phyloP scores from a whole-genome alignment of 2,329 filamentous ascomycete genomes.

The Allantophomopsis lycopodina region DNA sequence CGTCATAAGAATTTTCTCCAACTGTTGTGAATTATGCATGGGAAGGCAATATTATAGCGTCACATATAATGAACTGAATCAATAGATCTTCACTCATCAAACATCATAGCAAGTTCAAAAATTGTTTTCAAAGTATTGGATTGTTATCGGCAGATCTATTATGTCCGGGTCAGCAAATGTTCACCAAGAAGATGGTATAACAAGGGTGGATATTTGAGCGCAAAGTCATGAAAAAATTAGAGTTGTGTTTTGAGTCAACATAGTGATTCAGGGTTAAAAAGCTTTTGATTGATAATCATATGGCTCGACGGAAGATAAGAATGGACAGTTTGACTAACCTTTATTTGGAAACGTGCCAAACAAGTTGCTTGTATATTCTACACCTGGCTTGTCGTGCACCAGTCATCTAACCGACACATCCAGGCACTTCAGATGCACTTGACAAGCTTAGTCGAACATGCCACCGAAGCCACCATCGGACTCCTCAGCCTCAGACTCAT shows the following conservation, averaged over 20 bases:
- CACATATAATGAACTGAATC: slow-evolving; percentile 20
- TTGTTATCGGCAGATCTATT: no score
- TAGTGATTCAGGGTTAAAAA: slow-evolving; percentile 25
- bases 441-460: slow-evolving; percentile 52
- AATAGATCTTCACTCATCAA: slow-evolving; percentile 36
- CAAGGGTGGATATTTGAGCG: slow-evolving; percentile 17
- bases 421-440: neutral
- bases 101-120: slow-evolving; percentile 48
- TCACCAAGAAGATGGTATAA: no score
- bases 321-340: slow-evolving; percentile 10
- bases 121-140: slow-evolving; percentile 19
- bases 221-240: slow-evolving; percentile 25
- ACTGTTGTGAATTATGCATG: no score
- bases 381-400: neutral
- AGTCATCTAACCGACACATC: neutral
- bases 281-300: slow-evolving; percentile 21
- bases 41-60: no score
- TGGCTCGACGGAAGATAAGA: slow-evolving; percentile 4
- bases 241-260: slow-evolving; percentile 25
- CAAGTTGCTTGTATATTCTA: neutral
- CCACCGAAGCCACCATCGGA: slow-evolving; percentile 58
- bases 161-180: no score
- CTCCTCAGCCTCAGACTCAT: slow-evolving; percentile 53
- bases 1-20: no score
- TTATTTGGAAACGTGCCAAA: neutral